Conservation (phyloP, 805 yeast species). For the Pichia heedii region DNA sequence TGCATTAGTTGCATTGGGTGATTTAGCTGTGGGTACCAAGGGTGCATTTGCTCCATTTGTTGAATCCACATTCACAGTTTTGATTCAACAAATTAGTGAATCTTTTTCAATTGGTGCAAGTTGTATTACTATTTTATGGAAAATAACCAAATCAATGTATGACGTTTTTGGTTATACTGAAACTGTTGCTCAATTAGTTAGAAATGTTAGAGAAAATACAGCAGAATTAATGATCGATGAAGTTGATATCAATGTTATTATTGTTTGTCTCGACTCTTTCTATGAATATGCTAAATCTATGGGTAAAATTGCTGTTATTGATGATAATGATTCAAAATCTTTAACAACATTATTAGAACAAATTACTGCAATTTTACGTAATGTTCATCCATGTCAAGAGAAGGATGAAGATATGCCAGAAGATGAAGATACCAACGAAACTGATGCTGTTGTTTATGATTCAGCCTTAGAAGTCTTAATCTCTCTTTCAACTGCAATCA, state of each 20-base stretch:
- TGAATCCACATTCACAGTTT: slow-evolving; percentile 54
- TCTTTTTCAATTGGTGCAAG: slow-evolving; percentile 90
- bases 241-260: slow-evolving; percentile 75
- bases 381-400: slow-evolving; percentile 82
- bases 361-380: slow-evolving; percentile 64
- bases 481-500: slow-evolving; percentile 66
- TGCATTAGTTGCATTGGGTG: slow-evolving; percentile 84
- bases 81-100: slow-evolving; percentile 67
- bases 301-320: slow-evolving; percentile 68
- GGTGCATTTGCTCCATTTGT: slow-evolving; percentile 70
- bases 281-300: slow-evolving; percentile 57
- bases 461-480: slow-evolving; percentile 80
- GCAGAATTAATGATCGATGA: slow-evolving; percentile 62
- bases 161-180: slow-evolving; percentile 41
- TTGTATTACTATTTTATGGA: slow-evolving; percentile 77
- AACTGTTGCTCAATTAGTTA: slow-evolving; percentile 48
- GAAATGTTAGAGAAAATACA: slow-evolving; percentile 59
- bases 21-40: slow-evolving; percentile 82
- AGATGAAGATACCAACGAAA: slow-evolving; percentile 45
- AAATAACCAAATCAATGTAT: slow-evolving; percentile 63
- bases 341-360: slow-evolving; percentile 65
- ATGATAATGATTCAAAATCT: slow-evolving; percentile 42
- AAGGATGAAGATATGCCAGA: slow-evolving; percentile 31
- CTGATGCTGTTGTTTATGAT: slow-evolving; percentile 67
- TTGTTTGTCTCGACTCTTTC: slow-evolving; percentile 64